Evolutionary conservation across 2,329 filamentous ascomycete species (phyloP), one percentile per base, ranked within the genome.

Genomic region (Neofusicoccum umdonicola): DNA sequence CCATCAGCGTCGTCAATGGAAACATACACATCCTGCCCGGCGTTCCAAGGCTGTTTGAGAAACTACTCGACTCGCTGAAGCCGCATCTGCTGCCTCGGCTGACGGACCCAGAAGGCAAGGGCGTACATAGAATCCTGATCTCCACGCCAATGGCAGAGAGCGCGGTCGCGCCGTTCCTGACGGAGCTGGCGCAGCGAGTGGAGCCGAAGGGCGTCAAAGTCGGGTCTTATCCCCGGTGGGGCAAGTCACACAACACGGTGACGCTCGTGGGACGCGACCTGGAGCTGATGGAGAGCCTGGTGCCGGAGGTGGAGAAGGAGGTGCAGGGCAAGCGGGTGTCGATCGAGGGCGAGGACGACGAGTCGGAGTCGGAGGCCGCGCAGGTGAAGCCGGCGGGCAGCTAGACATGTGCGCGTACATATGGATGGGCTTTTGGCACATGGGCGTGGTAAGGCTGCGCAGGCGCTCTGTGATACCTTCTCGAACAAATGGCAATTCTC

Each of bases 11-110:
- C 4, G 92, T 97, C 15, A 97, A 97, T 73, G 91, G 91, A 58
- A 99, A 99, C 73, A 81, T 98, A 4, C 92, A 98, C 77, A 95
- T 98, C 66, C 82, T 98, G 2, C 95, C 95, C 0, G 95, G 95
- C 0, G 90, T 98, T 15, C 95, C 95, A 0, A 84, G 87, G 61
- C 81, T 98, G 1, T 99, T 97, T 73, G 88, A 94, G 78, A 83
- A 83, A 60, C 83, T 98, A 67, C 81, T 98, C 13, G 87, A 92
- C 22, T 89, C 90, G 2, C 79, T 97, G 67, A 93, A 90, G 76
- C 88, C 91, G 0, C 73, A 81, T 54, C 75, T 97, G 37, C 72
- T 89, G 17, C 87, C 89, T n/a, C 84, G 92, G 35, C 78, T 97
- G 69, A 83, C 82, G 7, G 90, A 97, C 74, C 91, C 91, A 0